Evolutionary conservation across 371 early-diverging fungal species (phyloP).

Genomic region (Choanephora cucurbitarum): DNA sequence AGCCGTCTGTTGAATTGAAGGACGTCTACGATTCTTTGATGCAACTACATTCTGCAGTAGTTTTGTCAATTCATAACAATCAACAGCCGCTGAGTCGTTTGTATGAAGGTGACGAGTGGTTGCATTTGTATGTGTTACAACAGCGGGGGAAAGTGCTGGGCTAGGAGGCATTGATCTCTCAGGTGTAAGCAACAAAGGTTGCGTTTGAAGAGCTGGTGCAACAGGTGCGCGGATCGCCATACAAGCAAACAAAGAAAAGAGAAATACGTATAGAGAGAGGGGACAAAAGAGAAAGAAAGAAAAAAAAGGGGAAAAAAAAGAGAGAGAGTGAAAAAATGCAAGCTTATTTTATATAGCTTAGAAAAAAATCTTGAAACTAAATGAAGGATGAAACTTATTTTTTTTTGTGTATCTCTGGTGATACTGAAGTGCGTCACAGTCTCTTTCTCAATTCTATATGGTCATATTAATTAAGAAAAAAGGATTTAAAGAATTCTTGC

Average conservation of each 20-base stretch:
- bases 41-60: conserved; percentile 23
- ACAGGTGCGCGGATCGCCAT: conserved; percentile 2
- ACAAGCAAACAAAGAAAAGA: no score
- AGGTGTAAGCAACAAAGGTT: conserved; percentile 21
- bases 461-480: no score
- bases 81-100: conserved; percentile 24
- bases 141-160: conserved; percentile 32
- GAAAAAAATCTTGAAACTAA: background rate
- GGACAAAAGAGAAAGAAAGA: conserved; percentile 4
- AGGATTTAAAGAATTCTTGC: no score
- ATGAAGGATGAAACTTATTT: conserved; percentile 3
- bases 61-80: conserved; percentile 29
- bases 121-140: conserved; percentile 33
- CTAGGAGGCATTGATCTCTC: conserved; percentile 34
- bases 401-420: conserved; percentile 1
- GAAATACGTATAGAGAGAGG: conserved; percentile 3
- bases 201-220: background rate
- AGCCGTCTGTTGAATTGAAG: conserved; percentile 3
- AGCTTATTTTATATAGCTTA: conserved; percentile 15
- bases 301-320: conserved; percentile 1
- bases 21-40: conserved; percentile 13
- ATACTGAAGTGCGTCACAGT: conserved; percentile 21
- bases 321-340: conserved; percentile 2
- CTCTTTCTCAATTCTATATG: conserved; percentile 10
- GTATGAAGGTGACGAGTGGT: conserved; percentile 32